phyloP scores from a whole-genome alignment of 2,329 filamentous ascomycete species.

The Uncinocarpus reesii region DNA sequence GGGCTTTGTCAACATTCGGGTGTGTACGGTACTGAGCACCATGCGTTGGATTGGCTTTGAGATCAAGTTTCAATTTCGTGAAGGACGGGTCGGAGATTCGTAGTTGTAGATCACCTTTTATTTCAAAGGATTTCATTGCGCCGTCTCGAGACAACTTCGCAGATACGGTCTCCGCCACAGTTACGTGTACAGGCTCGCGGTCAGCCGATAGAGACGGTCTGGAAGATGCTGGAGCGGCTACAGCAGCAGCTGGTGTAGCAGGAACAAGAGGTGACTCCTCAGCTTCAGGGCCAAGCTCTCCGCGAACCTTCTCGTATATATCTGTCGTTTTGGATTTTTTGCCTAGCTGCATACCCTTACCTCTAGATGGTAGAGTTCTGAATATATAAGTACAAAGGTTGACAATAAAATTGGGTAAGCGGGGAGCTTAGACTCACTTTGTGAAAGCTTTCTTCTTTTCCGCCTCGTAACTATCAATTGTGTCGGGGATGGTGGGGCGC shows the following conservation, averaged over 20 bases:
- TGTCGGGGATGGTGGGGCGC: constrained; percentile 63
- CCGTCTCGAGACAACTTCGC: constrained; percentile 85
- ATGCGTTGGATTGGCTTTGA: constrained; percentile 64
- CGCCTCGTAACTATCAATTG: constrained; percentile 88
- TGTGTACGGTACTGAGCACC: constrained; percentile 90
- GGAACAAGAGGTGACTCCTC: constrained; percentile 67
- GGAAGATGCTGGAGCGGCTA: constrained; percentile 44
- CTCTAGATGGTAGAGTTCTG: constrained; percentile 56
- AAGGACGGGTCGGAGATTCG: constrained; percentile 80
- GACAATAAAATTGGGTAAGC: not conserved
- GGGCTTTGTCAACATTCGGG: constrained; percentile 83
- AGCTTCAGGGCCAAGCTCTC: constrained; percentile 76
- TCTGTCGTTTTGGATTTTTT: constrained; percentile 98
- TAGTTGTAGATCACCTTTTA: constrained; percentile 86
- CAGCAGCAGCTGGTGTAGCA: constrained; percentile 44
- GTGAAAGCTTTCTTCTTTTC: constrained; percentile 89
- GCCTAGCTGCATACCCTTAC: constrained; percentile 97
- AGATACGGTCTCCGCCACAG: constrained; percentile 78
- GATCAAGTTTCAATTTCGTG: constrained; percentile 80
- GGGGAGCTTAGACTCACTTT: constrained; percentile 48
- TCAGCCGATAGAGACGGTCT: constrained; percentile 58
- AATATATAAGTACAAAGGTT: constrained; percentile 11
- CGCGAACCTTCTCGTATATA: constrained; percentile 91
- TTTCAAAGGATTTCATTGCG: constrained; percentile 69
- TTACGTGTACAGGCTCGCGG: constrained; percentile 76